Evolutionary conservation across 2,329 filamentous ascomycete species (phyloP).

Genomic region (Colletotrichum gigasporum): DNA sequence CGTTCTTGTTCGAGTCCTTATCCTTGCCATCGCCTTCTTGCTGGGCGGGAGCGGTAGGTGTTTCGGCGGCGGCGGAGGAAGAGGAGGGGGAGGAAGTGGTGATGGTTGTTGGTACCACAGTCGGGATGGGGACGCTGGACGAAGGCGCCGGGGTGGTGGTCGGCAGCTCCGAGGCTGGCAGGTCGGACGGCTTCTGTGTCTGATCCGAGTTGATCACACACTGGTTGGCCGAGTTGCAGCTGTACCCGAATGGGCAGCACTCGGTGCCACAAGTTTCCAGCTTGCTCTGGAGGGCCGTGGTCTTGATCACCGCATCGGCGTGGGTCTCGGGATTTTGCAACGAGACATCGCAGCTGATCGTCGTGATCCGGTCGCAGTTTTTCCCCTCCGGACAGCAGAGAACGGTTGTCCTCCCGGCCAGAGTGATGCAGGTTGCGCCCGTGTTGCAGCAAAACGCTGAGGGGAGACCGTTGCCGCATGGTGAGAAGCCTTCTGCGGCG

Average conservation of each 20-base stretch:
- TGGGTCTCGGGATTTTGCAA: slow-evolving; percentile 67
- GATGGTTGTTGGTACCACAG: slow-evolving; percentile 33
- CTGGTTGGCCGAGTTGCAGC: slow-evolving; percentile 58
- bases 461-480: slow-evolving; percentile 67
- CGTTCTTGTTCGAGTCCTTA: slow-evolving; percentile 14
- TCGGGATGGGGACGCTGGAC: slow-evolving; percentile 36
- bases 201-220: slow-evolving; percentile 67
- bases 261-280: slow-evolving; percentile 65
- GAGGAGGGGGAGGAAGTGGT: slow-evolving; percentile 35
- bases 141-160: slow-evolving; percentile 33
- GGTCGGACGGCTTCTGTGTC: slow-evolving; percentile 40
- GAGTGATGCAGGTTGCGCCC: slow-evolving; percentile 62
- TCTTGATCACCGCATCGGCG: slow-evolving; percentile 71
- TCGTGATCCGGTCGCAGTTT: slow-evolving; percentile 68
- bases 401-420: slow-evolving; percentile 73
- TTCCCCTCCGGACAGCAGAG: slow-evolving; percentile 73
- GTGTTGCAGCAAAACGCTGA: slow-evolving; percentile 73
- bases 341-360: slow-evolving; percentile 71
- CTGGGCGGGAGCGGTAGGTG: slow-evolving; percentile 34
- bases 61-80: slow-evolving; percentile 7
- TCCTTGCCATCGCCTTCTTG: slow-evolving; percentile 21
- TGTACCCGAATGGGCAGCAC: slow-evolving; percentile 80
- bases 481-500: slow-evolving; percentile 55
- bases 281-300: slow-evolving; percentile 65
- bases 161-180: slow-evolving; percentile 28